Evolutionary conservation across 2,329 filamentous ascomycete species (phyloP).

Genomic region (Metarhizium humberi): DNA sequence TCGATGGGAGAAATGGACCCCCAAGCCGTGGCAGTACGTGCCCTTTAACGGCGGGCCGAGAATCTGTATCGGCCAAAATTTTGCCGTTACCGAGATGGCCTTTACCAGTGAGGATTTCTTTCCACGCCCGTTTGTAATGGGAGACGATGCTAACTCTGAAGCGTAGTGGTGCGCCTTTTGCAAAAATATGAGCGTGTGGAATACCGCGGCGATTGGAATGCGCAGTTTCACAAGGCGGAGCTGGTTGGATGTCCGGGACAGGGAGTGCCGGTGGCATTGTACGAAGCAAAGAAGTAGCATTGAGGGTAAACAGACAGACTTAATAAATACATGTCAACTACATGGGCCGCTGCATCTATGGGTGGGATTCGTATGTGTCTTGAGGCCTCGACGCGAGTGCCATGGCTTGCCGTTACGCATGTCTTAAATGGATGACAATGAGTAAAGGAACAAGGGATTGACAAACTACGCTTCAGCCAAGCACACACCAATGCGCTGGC

Average conservation of each 20-base stretch:
- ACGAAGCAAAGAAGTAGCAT: conserved; percentile 15
- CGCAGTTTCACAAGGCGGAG: conserved; percentile 34
- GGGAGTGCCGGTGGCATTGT: conserved; percentile 31
- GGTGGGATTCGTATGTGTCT: too few species aligned
- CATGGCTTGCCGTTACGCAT: too few species aligned
- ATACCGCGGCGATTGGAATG: conserved; percentile 34
- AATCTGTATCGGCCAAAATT: conserved; percentile 73
- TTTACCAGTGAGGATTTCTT: conserved; percentile 9
- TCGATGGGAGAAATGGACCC: conserved; percentile 55
- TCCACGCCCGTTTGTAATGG: background rate
- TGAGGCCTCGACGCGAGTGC: too few species aligned
- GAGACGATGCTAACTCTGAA: background rate
- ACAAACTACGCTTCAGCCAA: too few species aligned
- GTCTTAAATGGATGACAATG: too few species aligned
- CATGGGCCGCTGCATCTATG: too few species aligned
- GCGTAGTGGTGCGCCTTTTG: conserved; percentile 38
- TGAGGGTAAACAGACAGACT: background rate
- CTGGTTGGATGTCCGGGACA: conserved; percentile 33
- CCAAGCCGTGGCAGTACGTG: conserved; percentile 61
- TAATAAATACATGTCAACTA: background rate
- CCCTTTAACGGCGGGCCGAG: conserved; percentile 68
- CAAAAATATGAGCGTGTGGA: conserved; percentile 50
- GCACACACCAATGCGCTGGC: too few species aligned
- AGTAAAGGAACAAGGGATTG: too few species aligned
- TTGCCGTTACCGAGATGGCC: conserved; percentile 65